Evolutionary conservation across 352 stramenopile genomes (phyloP), one percentile per base, ranked within the genome.

Genomic region (Globisporangium carolinianum): DNA sequence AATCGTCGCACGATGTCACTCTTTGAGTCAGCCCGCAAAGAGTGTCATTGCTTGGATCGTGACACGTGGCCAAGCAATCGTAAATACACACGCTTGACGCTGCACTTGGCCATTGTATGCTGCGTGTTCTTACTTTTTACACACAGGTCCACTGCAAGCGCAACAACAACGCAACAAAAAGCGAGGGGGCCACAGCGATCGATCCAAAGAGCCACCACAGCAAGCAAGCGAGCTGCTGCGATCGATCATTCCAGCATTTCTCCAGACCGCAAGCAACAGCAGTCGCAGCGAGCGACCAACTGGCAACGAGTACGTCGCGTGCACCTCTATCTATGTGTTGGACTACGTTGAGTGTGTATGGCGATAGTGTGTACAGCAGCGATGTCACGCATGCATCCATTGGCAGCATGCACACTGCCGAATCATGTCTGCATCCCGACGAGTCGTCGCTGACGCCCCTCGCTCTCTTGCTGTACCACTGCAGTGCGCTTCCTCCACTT

Each of bases 401-500:
- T 32, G 2, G 24, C 24, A 32, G 24, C 24, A 32, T 32, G 24
- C 24, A 32, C 24, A 24, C 24, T 32, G 24, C 24, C 24, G 1
- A 32, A 32, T 3, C 24, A 32, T 32, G 24, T 2, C 24, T 32
- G 24, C 24, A 32, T 32, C 24, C 24, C 24, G 24, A 32, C 24
- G 24, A 32, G 24, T 32, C 24, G 24, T 32, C 24, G 3, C 24
- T 32, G 24, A 32, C 24, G 1, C 24, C 24, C 1, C 3, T 55
- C 42, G 37, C 48, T 53, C 36, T 39, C 5, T 55, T 9, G 46
- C 8, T 49, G 38, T 57, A 11, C 41, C 11, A 55, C 39, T 32
- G 24, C 58, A 77, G 68, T 99, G 96, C 94, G 96, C 72, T 98
- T 99, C 77, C 78, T 99, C 63, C 96, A 99, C 74, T 76, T 99